Base-by-base conservation (phyloP, 208 protist species). In the Phytomonas francai region DNA sequence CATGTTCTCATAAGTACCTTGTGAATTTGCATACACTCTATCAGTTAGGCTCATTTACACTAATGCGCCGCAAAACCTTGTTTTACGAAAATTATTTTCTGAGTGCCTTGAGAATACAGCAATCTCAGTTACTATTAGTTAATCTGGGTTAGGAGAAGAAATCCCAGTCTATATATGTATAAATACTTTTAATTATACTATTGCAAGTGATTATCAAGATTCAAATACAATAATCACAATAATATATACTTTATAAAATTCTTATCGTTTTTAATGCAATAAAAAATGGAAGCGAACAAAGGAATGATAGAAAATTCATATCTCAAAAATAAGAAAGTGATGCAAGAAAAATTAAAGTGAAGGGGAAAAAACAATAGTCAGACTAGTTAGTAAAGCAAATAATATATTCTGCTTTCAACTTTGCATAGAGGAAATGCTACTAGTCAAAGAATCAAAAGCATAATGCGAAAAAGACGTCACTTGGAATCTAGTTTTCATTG, bases 291-390 rank as follows among this genome's bases (percentile, higher is more conserved):
- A n/a, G 12, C 16, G 34, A 42, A 22, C 42, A 59, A 66, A 58
- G 3, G 14, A 49, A 66, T 66, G 28, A 60, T 22, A 66, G 19
- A 31, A 65, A 67, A 4, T 42, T 49, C 34, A 36, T 33, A 25
- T 49, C 57, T 65, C 31, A 27, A 60, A 32, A 54, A 36, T 49
- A 45, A 67, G 30, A 45, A 65, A 65, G 25, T 27, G 45, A 49
- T 25, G 8, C 28, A 45, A 65, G 16, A 70, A 64, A 60, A 75
- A 65, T 51, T 34, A 63, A 66, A 49, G 42, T 27, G 42, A 4
- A 30, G 30, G n/a, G 1, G 36, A 36, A 36, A 71, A n/a, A 30
- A 16, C 30, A 34, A 34, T 60, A 7, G 28, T 12, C 29, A 58
- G 9, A 8, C 25, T 0, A 8, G 39, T 49, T 49, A 12, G 12